phyloP scores from a whole-genome alignment of 2,329 filamentous ascomycete species.

The Colletotrichum somersetense region DNA sequence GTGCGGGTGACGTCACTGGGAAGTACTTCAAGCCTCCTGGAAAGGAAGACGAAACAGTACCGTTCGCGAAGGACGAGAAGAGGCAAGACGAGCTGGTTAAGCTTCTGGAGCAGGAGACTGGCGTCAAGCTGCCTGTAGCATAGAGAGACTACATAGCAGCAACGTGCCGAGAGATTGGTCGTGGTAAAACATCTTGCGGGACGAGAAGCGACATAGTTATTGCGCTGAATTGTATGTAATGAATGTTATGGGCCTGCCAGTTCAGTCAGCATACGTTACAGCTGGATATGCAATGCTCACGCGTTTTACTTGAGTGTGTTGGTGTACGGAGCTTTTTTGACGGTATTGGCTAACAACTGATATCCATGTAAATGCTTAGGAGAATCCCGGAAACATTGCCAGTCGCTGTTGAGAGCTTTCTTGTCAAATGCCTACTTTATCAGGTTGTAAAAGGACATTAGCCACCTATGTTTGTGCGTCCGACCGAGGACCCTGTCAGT shows the following conservation, averaged over 20 bases:
- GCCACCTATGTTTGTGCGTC: no score
- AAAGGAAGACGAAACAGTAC: constrained; percentile 46
- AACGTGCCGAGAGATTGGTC: neutral
- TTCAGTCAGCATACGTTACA: neutral
- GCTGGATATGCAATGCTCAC: neutral
- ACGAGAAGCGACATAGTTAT: neutral
- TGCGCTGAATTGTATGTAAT: neutral
- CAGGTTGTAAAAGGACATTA: no score
- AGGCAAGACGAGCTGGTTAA: constrained; percentile 60
- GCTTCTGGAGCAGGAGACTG: constrained; percentile 49
- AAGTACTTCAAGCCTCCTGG: constrained; percentile 55
- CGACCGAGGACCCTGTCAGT: no score
- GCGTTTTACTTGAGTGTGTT: neutral
- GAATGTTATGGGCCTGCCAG: neutral
- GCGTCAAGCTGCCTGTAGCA: constrained; percentile 22
- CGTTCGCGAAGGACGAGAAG: constrained; percentile 52
- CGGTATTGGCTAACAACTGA: neutral
- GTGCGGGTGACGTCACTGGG: constrained; percentile 48
- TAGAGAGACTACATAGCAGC: neutral
- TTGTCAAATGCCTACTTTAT: no score
- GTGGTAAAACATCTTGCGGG: neutral
- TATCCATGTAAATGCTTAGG: neutral
- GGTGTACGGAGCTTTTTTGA: no score
- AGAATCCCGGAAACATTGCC: no score
- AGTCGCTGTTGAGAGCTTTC: no score